Base-by-base conservation (phyloP, 805 yeast genomes). In the Starmerella potacharoeniae region DNA sequence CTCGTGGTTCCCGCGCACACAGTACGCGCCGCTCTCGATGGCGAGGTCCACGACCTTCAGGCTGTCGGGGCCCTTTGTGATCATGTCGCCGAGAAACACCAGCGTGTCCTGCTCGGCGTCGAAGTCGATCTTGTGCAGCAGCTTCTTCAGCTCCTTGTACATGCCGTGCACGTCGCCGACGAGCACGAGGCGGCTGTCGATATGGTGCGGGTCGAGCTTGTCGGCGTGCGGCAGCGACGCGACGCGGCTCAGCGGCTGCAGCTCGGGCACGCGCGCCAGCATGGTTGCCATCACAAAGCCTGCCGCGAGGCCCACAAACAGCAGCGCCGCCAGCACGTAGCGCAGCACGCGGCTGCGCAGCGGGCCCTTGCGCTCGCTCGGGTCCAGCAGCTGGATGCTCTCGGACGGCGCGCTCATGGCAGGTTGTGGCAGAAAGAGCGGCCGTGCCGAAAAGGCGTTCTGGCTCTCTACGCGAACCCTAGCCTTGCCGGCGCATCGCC, bases 111-210 rank as follows among this genome's bases (percentile, higher is more conserved):
- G 40, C 17, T 60, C 43, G 8, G 67, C 62, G 22, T 71, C 63
- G 14, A 68, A 66, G 55, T 79, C 73, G 22, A 79, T 62, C 62
- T 79, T 76, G 8, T 72, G 62, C 54, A 90, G 69, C 42, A 91
- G 71, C 49, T 73, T 69, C 55, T 66, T 66, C 54, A 89, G 70
- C 62, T 79, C 80, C 7, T 73, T 69, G 62, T 74, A 79, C 61
- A 82, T 81, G 1, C 96, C 97, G 69, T 90, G 97, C 28, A 90
- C 79, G 67, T 90, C 97, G 4, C 97, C 97, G 30, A 90, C 74
- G 48, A 88, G 65, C 4, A 91, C 74, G 14, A 85, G 64, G 57
- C 95, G 73, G 41, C 64, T 53, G 48, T 60, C 60, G 13, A 48
- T 28, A 17, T 59, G 60, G 41, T 50, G 31, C 29, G 44, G 41